These are phyloP conservation scores for Aethionema arabicum DNA, from an alignment of 345 rosid genomes.

Conservation along the genomic window DNA sequence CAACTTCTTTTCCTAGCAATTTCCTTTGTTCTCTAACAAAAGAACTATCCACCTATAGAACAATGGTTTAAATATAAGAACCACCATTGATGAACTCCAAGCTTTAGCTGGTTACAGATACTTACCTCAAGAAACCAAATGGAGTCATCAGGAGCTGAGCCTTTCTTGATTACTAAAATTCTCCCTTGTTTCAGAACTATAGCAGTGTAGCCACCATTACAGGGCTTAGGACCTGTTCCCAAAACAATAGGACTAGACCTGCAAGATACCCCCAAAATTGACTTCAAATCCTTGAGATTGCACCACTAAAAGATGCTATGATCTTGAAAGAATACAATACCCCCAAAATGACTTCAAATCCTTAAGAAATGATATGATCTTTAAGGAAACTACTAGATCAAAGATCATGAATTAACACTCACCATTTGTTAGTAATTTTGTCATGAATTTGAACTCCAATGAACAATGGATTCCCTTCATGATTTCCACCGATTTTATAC, in stretches of 20 bases:
- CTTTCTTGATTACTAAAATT: conserved; percentile 70
- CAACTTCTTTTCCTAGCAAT: conserved; percentile 57
- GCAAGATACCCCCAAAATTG: conserved; percentile 24
- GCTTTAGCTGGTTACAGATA: neutral
- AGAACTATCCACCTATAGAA: conserved; percentile 65
- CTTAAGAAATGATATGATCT: conserved; percentile 18
- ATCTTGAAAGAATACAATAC: conserved; percentile 15
- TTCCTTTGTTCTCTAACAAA: conserved; percentile 69
- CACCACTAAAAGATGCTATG: conserved; percentile 19
- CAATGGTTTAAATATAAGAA: conserved; percentile 6
- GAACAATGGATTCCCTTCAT: conserved; percentile 51
- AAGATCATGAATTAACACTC: conserved; percentile 18
- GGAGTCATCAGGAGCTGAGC: conserved; percentile 63
- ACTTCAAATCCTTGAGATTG: conserved; percentile 20
- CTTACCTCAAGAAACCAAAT: conserved; percentile 96
- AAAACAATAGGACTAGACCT: conserved; percentile 69
- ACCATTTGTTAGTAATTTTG: conserved; percentile 56
- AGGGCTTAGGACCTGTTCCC: conserved; percentile 62
- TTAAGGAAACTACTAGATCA: conserved; percentile 8
- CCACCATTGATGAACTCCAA: conserved; percentile 15
- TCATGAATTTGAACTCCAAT: conserved; percentile 58
- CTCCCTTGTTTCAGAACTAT: conserved; percentile 57
- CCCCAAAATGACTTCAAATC: conserved; percentile 17
- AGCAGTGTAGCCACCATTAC: conserved; percentile 63
- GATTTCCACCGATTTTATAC: conserved; percentile 64